Conservation (phyloP, 768 basidiomycete species). For the Pleurotus platypus region DNA sequence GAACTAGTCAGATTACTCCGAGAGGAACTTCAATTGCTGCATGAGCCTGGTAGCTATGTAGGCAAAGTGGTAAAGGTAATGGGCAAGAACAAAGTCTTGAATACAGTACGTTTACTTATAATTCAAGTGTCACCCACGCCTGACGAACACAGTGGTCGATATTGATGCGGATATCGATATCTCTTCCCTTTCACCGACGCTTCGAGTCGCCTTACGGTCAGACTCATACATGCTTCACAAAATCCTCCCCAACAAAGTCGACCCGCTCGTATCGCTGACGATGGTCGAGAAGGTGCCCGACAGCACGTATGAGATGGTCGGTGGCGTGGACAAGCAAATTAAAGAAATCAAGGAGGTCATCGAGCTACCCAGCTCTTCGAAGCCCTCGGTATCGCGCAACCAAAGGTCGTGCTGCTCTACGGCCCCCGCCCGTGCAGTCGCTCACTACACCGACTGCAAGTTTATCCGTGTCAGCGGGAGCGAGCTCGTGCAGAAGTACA, state of each 20-base stretch:
- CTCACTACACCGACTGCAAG: slow-evolving; percentile 96
- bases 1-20: slow-evolving; percentile 76
- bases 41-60: slow-evolving; percentile 96
- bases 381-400: slow-evolving; percentile 92
- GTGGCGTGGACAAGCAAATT: slow-evolving; percentile 97
- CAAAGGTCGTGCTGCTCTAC: slow-evolving; percentile 93
- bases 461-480: slow-evolving; percentile 95
- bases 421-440: slow-evolving; percentile 96
- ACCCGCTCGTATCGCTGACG: slow-evolving; percentile 97
- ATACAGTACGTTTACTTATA: slow-evolving; percentile 72
- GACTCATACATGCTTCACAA: slow-evolving; percentile 97
- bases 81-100: slow-evolving; percentile 98
- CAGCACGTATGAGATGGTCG: slow-evolving; percentile 99
- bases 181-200: slow-evolving; percentile 71
- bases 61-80: slow-evolving; percentile 98
- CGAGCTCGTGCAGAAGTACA: slow-evolving; percentile 97
- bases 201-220: slow-evolving; percentile 95
- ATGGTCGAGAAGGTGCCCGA: slow-evolving; percentile 99
- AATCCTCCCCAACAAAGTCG: slow-evolving; percentile 95
- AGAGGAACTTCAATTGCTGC: slow-evolving; percentile 89
- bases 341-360: slow-evolving; percentile 98
- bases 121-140: neutral
- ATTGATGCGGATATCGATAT: slow-evolving; percentile 86
- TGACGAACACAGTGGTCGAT: slow-evolving; percentile 72
- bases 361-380: slow-evolving; percentile 94